Evolutionary conservation across 2,329 filamentous ascomycete genomes (phyloP), one percentile per base, ranked within the genome.

Genomic region (Drechslerella dactyloides): DNA sequence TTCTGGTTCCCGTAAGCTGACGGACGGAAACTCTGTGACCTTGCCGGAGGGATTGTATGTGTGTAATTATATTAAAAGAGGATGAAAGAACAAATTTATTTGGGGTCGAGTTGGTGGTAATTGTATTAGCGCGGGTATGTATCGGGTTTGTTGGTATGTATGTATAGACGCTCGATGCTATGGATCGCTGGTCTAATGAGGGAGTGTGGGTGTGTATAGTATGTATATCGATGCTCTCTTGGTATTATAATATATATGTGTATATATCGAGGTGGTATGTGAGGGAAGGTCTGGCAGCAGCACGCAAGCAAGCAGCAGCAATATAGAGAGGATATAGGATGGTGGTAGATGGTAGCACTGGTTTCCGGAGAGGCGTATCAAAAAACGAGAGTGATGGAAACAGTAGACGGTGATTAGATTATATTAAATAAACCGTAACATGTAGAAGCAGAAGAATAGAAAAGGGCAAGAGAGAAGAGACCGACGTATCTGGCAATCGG

Each of bases 361-460:
- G 48, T 64, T 70, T 70, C 66, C 66, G 40, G 54, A 58, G 60
- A 15, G 24, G 48, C 42, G 46, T 59, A 54, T 66, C 57, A 66
- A 56, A 69, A 69, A 70, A 70, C 66, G 66, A 70, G 66, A 70
- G 66, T 70, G 66, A 59, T 70, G 66, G 66, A 70, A 70, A 70
- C 65, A 69, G 65, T 54, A 58, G 65, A 58, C 40, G 54, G 59
- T 48, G 66, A 63, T 70, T 62, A 63, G 35, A 70, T 70, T 70
- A 70, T 70, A 70, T 70, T 64, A 70, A 70, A 58, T 64, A 51
- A 64, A 64, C 11, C 54, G 59, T 63, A 63, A 64, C 66, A 70
- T 70, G 59, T 70, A 63, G 59, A 70, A 70, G 8, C 27, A 33
- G 66, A 70, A 64, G 52, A 42, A 42, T 42, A 13, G 37, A 56